Evolutionary conservation across 495 filamentous ascomycete species (phyloP).

Genomic region (Aspergillus haitiensis): DNA sequence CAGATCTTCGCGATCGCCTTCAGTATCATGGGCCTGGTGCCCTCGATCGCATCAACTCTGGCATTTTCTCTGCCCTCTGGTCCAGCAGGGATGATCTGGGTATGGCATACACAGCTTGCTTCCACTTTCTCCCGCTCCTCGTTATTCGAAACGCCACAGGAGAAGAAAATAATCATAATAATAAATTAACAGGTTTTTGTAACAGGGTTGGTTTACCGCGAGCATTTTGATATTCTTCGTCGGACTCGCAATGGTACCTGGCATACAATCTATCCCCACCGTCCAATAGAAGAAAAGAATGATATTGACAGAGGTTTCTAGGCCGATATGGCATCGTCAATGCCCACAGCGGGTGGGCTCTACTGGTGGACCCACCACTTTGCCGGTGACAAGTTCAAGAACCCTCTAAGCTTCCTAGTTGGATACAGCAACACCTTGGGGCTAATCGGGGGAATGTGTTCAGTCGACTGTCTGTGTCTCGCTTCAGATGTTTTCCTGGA

Average conservation of each 20-base stretch:
- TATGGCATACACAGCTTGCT: background rate
- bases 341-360: conserved; percentile 69
- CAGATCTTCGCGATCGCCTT: conserved; percentile 73
- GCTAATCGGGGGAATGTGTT: conserved; percentile 62
- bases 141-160: too few relatives aligned
- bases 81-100: conserved; percentile 70
- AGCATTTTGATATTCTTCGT: conserved; percentile 64
- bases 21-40: conserved; percentile 71
- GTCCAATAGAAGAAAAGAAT: background rate
- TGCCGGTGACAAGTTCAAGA: conserved; percentile 57
- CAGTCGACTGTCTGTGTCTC: conserved; percentile 51
- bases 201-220: conserved; percentile 61
- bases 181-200: too few relatives aligned
- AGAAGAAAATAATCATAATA: too few relatives aligned
- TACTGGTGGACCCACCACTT: conserved; percentile 76
- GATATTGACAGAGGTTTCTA: conserved; percentile 15
- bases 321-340: conserved; percentile 66
- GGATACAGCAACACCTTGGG: conserved; percentile 73
- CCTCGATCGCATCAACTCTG: conserved; percentile 66
- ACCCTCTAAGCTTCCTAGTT: conserved; percentile 66
- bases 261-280: background rate
- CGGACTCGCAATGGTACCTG: conserved; percentile 60
- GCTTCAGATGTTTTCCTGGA: background rate
- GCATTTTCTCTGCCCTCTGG: conserved; percentile 66
- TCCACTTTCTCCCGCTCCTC: background rate